These are phyloP conservation scores for Penicillium soppii DNA, from an alignment of 495 filamentous ascomycete genomes.

Conservation along the genomic window DNA sequence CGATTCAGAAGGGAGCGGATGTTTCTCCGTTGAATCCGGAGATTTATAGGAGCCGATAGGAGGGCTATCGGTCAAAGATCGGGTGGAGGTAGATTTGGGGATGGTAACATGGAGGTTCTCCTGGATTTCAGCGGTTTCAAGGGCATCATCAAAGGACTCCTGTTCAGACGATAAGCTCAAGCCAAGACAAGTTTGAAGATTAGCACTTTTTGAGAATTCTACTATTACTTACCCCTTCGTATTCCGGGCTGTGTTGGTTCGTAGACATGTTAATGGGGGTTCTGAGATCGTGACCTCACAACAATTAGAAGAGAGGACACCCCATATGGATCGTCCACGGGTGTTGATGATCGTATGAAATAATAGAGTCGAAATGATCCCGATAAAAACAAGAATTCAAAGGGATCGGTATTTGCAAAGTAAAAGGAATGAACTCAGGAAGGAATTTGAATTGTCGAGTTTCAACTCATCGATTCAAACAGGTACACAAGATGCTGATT, in stretches of 20 bases:
- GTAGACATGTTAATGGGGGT: slow-evolving; percentile 31
- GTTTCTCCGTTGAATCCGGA: slow-evolving; percentile 38
- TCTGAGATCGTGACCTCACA: slow-evolving; percentile 10
- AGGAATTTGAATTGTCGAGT: slow-evolving; percentile 22
- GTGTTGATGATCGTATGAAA: too few relatives aligned
- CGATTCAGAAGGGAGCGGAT: slow-evolving; percentile 30
- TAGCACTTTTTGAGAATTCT: background rate
- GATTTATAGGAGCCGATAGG: slow-evolving; percentile 37
- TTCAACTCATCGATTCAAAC: slow-evolving; percentile 19
- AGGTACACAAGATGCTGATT: slow-evolving; percentile 26
- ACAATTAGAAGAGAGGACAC: slow-evolving; percentile 21
- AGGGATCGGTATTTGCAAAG: slow-evolving; percentile 5
- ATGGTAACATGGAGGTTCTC: slow-evolving; percentile 34
- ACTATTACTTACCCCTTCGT: slow-evolving; percentile 47
- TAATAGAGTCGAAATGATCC: too few relatives aligned
- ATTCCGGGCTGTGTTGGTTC: slow-evolving; percentile 46
- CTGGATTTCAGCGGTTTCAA: slow-evolving; percentile 48
- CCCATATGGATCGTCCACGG: too few relatives aligned
- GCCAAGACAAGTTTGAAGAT: background rate
- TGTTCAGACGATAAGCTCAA: slow-evolving; percentile 30
- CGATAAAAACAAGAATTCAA: slow-evolving; percentile 11
- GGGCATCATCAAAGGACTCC: slow-evolving; percentile 79
- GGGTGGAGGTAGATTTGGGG: slow-evolving; percentile 37
- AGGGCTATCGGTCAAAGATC: slow-evolving; percentile 51
- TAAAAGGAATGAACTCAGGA: slow-evolving; percentile 19